Base-by-base conservation (phyloP, 345 rosid genomes). In the Acer campestre region DNA sequence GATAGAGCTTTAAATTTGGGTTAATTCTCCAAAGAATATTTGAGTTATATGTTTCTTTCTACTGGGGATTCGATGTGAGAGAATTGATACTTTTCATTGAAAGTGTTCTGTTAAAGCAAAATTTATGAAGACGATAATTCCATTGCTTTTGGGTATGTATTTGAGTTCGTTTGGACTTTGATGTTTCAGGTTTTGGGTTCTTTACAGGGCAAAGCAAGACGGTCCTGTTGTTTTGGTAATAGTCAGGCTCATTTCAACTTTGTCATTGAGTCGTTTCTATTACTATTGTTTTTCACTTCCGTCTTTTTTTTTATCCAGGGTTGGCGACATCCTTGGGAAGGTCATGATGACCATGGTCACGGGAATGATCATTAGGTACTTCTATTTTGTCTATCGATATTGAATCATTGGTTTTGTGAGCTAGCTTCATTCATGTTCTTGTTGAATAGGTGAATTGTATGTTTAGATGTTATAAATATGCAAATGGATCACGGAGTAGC, bases 271-370 rank as follows among this genome's bases (percentile, higher is more conserved):
- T 6, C 25, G 29, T 29, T 38, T 46, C 5, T 40, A 2, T 38
- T 31, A 10, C 46, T 31, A 18, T 23, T 25, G 16, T 35, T 67
- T 55, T 67, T 66, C 10, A 75, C 16, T 20, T 38, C 35, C 20
- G 13, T 77, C 3, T 8, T 80, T 42, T 80, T 42, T 67, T 58
- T 58, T 29, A 7, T 72, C 3, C 79, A 95, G 98, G 98, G 98
- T 40, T 95, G 98, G 98, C 78, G 98, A 58, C 99, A 94, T 82
- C 99, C 98, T 5, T 96, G 99, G 99, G 99, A 96, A 31, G 98
- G 98, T 20, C 98, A 93, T 75, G 98, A 84, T 74, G 98, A 89
- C 84, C 94, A 91, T 42, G 94, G 94, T 74, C 92, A 89, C 56
- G 93, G 86, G 13, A 84, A 83, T 76, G 88, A 84, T 70, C 93